Evolutionary conservation across 2,329 filamentous ascomycete genomes (phyloP), one percentile per base, ranked within the genome.

Genomic region (Aspergillus intermedius): DNA sequence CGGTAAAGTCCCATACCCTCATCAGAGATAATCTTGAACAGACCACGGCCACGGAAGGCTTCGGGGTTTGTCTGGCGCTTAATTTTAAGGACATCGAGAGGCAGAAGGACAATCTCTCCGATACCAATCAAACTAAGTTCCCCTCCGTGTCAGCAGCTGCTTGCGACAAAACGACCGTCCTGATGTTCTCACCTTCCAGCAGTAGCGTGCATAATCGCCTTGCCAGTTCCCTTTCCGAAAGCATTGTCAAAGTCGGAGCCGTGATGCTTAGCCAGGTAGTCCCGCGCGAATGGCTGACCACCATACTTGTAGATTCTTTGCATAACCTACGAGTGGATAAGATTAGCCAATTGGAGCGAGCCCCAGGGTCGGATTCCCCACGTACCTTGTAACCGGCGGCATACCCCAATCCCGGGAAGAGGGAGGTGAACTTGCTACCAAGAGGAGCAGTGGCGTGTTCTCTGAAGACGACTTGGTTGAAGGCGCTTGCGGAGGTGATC

Each of bases 61-160:
- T 97, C 93, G 37, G 93, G 93, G 78, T 98, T 98, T 59, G 93
- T 98, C 77, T 98, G 93, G 63, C 93, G 85, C 82, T 98, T 98
- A 77, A 98, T 98, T 82, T 98, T 98, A 55, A 98, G 81, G 35
- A 98, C 91, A 62, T 98, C 93, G 52, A 98, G 82, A 39, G 93
- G 93, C 37, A 98, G 81, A 25, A 98, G 82, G 50, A 98, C 82
- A 57, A 98, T 95, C 76, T 98, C 93, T 66, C 93, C 93, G 62
- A 98, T 95, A 62, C 93, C 93, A 65, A 98, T 94, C 64, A 98
- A 67, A 74, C 88, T 91, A 54, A 21, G 23, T 44, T 12, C 15
- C 37, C 42, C 21, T 50, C 7, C 8, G 12, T 5, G 22, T 53
- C 30, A 59, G 54, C 22, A 34, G 32, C 17, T 35, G 51, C 57